These are phyloP conservation scores for Gynochthodes officinalis DNA, from an alignment of 257 asterid genomes.

Conservation along the genomic window DNA sequence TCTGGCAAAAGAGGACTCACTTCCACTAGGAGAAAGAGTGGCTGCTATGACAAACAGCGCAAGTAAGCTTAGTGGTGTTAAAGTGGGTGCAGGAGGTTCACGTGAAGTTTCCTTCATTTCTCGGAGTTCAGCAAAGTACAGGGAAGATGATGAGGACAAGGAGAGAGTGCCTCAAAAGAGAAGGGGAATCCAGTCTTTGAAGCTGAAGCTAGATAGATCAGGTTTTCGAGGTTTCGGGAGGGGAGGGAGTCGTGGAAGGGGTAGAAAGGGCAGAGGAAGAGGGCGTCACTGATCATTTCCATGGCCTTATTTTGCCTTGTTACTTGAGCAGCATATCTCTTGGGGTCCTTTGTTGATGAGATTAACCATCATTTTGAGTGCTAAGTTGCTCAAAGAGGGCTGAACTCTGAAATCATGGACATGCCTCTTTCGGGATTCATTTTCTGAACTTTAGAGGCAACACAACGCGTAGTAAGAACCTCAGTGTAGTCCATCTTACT, in stretches of 20 bases:
- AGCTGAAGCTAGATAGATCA: conserved; percentile 45
- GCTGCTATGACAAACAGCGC: conserved; percentile 36
- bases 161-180: conserved; percentile 45
- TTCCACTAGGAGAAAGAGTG: conserved; percentile 76
- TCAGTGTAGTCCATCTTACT: neutral
- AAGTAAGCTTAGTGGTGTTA: conserved; percentile 32
- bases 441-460: neutral
- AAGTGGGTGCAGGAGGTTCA: conserved; percentile 79
- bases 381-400: neutral
- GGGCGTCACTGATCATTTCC: conserved; percentile 1
- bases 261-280: conserved; percentile 30
- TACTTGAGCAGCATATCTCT: neutral
- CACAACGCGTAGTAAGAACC: too few relatives aligned
- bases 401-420: neutral
- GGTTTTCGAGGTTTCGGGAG: conserved; percentile 42
- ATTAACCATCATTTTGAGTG: neutral
- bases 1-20: conserved; percentile 71
- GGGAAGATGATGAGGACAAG: conserved; percentile 59
- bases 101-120: conserved; percentile 76
- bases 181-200: conserved; percentile 71
- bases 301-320: neutral
- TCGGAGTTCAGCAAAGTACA: conserved; percentile 50
- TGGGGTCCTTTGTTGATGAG: neutral
- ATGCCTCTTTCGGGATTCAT: neutral
- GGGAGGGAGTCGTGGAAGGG: conserved; percentile 38